Evolutionary conservation across 306 rosid genomes (phyloP), one percentile per base, ranked within the genome.

Genomic region (Astragalus glycyphyllos): DNA sequence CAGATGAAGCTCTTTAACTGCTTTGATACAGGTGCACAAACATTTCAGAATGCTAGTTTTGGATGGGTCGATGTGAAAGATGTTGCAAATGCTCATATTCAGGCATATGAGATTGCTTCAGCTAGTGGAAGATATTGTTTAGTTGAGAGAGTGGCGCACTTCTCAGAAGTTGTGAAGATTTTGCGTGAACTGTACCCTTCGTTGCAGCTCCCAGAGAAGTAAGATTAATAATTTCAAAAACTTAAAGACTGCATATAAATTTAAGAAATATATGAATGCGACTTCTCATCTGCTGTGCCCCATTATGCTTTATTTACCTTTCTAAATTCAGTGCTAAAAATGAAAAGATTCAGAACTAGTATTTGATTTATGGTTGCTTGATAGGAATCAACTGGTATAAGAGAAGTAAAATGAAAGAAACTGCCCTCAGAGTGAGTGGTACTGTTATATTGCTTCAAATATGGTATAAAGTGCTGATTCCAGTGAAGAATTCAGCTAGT

Each of bases 21-120:
- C 48, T 73, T 65, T 68, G 65, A 62, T 77, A 79, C 80, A 89
- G 97, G 89, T 70, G 82, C 90, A 49, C 66, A 80, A 57, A 82
- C 86, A 55, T 88, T 56, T 75, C 78, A 83, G 11, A 88, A 90
- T 79, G 32, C 57, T 29, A 15, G 66, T 53, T 68, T 84, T 62
- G 89, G 86, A 65, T 91, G 96, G 97, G 68, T 91, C 73, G 72
- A 91, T 79, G 92, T 91, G 54, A 91, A 85, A 77, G 92, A 88
- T 65, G 97, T 88, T 55, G 91, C 90, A 49, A 82, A 85, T 56
- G 96, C 97, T 17, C 97, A 91, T 69, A 77, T 88, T 66, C 86
- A 65, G 73, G 97, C 97, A 3, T 91, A 68, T 80, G 97, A 91
- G 82, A 77, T 58, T 73, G 83, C 97, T 82, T 82, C 91, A 14